Percentiles rank a stretch among this genome's conserved stretches.
phyloP scores from a whole-genome alignment of 768 basidiomycete species.

The Collybia mongolica region DNA sequence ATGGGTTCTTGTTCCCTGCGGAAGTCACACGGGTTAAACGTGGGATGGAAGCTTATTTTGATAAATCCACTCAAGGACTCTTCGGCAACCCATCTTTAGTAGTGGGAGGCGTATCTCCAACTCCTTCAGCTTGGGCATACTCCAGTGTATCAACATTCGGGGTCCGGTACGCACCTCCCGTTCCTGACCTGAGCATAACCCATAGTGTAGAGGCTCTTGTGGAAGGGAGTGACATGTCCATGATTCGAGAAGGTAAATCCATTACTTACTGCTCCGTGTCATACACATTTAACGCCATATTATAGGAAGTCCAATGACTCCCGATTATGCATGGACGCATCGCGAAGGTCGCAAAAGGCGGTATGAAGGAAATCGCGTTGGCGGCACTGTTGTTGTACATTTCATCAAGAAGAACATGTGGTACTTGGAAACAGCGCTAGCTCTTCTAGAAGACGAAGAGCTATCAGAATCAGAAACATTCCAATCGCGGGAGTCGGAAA shows the following conservation, averaged over 20 bases:
- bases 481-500: slow-evolving; percentile 25
- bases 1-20: slow-evolving; percentile 94
- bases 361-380: slow-evolving; percentile 70
- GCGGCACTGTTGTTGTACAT: slow-evolving; percentile 94
- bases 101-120: slow-evolving; percentile 25
- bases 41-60: slow-evolving; percentile 52
- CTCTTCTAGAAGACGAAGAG: slow-evolving; percentile 80
- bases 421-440: slow-evolving; percentile 92
- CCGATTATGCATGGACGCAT: slow-evolving; percentile 65
- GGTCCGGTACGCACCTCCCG: slow-evolving; percentile 67
- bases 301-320: slow-evolving; percentile 56
- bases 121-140: slow-evolving; percentile 66
- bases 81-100: slow-evolving; percentile 23
- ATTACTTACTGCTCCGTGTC: not conserved
- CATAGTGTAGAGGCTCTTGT: slow-evolving; percentile 90
- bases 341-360: slow-evolving; percentile 68
- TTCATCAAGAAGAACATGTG: slow-evolving; percentile 97
- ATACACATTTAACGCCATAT: slow-evolving; percentile 3
- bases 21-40: slow-evolving; percentile 70
- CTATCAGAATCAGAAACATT: slow-evolving; percentile 54
- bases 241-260: slow-evolving; percentile 57
- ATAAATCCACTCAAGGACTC: slow-evolving; percentile 37
- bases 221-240: slow-evolving; percentile 87
- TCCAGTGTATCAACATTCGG: slow-evolving; percentile 90
- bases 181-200: slow-evolving; percentile 57